These are phyloP conservation scores for Pseudonitzschia pungens DNA, from an alignment of 108 stramenopile species.

Conservation along the genomic window DNA sequence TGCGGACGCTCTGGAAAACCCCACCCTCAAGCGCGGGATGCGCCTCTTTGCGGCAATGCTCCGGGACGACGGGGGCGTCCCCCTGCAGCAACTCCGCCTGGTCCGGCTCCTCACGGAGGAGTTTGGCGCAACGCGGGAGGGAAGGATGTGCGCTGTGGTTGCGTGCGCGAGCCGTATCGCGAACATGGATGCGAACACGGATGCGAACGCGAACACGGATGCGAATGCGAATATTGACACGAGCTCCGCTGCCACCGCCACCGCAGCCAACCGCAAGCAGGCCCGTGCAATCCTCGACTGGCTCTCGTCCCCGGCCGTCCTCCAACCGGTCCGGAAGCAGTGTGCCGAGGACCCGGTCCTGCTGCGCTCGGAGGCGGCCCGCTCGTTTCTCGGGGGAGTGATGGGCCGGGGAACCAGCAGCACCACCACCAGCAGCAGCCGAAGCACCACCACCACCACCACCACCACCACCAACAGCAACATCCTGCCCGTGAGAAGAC, in stretches of 20 bases:
- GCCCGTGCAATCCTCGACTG: neutral
- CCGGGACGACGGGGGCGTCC: neutral
- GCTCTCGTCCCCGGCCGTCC: neutral
- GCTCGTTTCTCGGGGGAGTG: neutral
- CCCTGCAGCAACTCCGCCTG: neutral
- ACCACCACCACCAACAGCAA: too few relatives aligned
- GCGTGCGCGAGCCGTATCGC: neutral
- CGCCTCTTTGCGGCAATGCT: neutral
- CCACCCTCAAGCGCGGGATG: neutral
- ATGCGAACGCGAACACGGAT: too few relatives aligned
- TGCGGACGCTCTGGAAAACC: too few relatives aligned
- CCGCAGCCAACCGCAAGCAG: too few relatives aligned
- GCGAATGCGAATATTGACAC: too few relatives aligned
- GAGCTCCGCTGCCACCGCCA: too few relatives aligned
- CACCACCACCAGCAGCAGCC: too few relatives aligned
- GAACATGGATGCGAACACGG: too few relatives aligned
- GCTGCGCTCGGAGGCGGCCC: neutral
- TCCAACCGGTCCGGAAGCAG: neutral
- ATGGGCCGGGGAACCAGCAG: too few relatives aligned
- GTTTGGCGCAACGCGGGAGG: neutral
- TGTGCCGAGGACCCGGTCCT: neutral
- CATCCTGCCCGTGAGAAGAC: too few relatives aligned
- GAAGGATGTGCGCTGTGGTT: neutral
- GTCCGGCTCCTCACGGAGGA: neutral
- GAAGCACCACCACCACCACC: too few relatives aligned